Conservation (phyloP, 2,329 filamentous ascomycete species). For the Teratosphaeria zuluensis region DNA sequence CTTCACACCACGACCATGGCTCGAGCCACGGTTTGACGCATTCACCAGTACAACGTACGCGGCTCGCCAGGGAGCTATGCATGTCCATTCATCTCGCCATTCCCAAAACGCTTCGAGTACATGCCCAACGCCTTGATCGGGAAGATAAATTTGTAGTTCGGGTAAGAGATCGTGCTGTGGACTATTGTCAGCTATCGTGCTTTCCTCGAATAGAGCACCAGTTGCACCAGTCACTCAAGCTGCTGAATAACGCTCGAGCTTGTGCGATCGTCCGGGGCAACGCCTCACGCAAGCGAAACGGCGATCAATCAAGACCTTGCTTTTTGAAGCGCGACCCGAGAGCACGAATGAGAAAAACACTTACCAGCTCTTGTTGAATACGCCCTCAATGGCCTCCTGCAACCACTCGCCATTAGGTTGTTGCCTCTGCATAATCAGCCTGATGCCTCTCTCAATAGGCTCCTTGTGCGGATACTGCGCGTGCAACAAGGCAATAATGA, state of each 20-base stretch:
- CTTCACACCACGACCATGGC: not conserved
- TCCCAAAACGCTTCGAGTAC: conserved; percentile 56
- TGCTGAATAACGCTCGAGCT: too few relatives aligned
- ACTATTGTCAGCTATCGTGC: conserved; percentile 4
- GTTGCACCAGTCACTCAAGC: not conserved
- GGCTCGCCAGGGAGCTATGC: not conserved
- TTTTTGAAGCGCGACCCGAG: not conserved
- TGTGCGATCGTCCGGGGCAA: too few relatives aligned
- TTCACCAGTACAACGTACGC: not conserved
- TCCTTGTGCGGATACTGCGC: conserved; percentile 68
- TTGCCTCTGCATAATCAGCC: conserved; percentile 76
- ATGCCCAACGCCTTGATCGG: conserved; percentile 88
- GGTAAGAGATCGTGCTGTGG: conserved; percentile 87
- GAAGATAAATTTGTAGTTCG: conserved; percentile 97
- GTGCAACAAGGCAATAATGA: conserved; percentile 66
- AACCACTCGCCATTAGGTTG: conserved; percentile 85
- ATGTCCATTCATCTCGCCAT: conserved; percentile 3
- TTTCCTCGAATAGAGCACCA: not conserved
- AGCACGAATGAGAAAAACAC: conserved; percentile 22
- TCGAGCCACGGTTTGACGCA: not conserved
- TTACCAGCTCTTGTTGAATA: conserved; percentile 95
- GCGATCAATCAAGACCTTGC: not conserved
- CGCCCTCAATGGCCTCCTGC: conserved; percentile 91
- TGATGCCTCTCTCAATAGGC: conserved; percentile 63
- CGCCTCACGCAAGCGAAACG: too few relatives aligned